Base-by-base conservation (phyloP, 768 basidiomycete species). In the Clitopilus hobsonii region DNA sequence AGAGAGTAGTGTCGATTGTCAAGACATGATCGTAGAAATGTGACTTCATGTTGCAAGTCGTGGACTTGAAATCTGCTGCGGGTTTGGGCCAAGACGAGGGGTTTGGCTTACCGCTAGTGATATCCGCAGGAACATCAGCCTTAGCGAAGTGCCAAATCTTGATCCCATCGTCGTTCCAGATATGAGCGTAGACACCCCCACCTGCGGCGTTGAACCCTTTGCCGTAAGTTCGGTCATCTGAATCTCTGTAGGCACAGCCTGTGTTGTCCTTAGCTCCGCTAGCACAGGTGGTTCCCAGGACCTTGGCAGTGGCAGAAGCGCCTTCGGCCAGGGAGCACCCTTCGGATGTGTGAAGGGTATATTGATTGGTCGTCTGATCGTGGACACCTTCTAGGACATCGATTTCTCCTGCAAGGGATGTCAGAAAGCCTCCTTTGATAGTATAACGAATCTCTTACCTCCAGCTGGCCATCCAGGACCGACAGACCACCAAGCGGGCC, bases 351-450 rank as follows among this genome's bases (percentile, higher is more conserved):
- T 90, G 89, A 6, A 90, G 72, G 1, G 88, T 83, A 63, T 82
- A 79, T 54, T 85, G 86, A 62, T 91, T 89, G 26, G 64, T 70
- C 1, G 65, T 56, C 62, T 80, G 74, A 20, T 76, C 62, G 63
- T 90, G 80, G 51, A 91, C 88, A 23, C 86, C 86, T 63, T 92
- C 90, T 10, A 91, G 63, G 49, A 89, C 77, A 62, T 91, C 90
- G 38, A 89, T 85, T 65, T 90, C 88, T 11, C 76, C 72, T 74
- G 20, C 27, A 38, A n/a, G 51, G n/a, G 29, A 49, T 11, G 24
- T 54, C 24, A 54, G 51, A 51, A 51, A 27, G 25, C 57, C 47
- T 27, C 54, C 24, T 48, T 25, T 29, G 53, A 26, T 10, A 48
- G 29, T n/a, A 54, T 52, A 18, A 22, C 36, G 47, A 57, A 20